phyloP scores from a whole-genome alignment of 2,329 filamentous ascomycete genomes.

The Tolypocladium nubicola region DNA sequence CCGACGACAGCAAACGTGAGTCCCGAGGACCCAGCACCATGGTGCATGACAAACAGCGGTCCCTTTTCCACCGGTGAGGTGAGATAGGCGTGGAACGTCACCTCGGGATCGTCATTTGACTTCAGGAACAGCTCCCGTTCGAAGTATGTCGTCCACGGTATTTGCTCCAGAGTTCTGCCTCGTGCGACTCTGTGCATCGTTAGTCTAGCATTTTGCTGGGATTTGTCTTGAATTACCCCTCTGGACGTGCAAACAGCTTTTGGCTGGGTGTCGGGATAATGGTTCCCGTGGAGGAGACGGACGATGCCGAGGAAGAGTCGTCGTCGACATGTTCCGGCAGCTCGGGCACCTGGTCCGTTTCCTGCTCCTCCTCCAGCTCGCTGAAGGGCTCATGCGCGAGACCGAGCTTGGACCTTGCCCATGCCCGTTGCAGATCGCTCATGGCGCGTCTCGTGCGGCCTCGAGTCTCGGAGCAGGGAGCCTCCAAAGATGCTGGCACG shows the following conservation, averaged over 20 bases:
- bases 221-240: conserved; percentile 36
- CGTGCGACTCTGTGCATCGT: conserved; percentile 29
- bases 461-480: neutral
- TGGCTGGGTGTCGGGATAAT: conserved; percentile 68
- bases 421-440: conserved; percentile 73
- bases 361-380: conserved; percentile 38
- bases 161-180: conserved; percentile 49
- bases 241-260: conserved; percentile 61
- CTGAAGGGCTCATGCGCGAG: conserved; percentile 39
- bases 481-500: neutral
- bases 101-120: conserved; percentile 28
- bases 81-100: conserved; percentile 77
- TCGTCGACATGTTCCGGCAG: conserved; percentile 38
- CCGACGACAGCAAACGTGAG: conserved; percentile 82
- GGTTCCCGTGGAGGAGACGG: conserved; percentile 89
- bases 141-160: conserved; percentile 86
- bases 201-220: neutral
- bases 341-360: conserved; percentile 34
- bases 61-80: conserved; percentile 67
- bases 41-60: conserved; percentile 85
- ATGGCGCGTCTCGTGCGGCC: conserved; percentile 33
- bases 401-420: conserved; percentile 65
- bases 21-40: conserved; percentile 87
- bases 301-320: conserved; percentile 65
- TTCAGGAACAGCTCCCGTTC: conserved; percentile 73